Percentiles rank a stretch among this genome's conserved stretches.
Evolutionary conservation across 140 eudicot species (phyloP).

Genomic region (Erigeron philadelphicus): DNA sequence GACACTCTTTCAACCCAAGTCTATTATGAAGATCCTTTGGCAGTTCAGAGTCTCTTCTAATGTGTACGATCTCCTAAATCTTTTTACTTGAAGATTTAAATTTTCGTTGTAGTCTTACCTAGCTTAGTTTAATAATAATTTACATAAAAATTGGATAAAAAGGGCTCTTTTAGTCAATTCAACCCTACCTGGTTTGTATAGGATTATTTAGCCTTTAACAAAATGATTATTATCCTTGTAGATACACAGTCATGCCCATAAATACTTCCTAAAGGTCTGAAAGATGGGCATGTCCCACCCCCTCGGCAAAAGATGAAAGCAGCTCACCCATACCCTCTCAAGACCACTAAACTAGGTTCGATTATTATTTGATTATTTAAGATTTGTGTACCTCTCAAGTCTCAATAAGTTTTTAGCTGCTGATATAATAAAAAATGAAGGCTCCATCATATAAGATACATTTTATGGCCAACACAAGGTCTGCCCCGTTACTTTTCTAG

Average conservation of each 20-base stretch:
- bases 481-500: background rate
- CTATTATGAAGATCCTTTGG: too few species aligned
- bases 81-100: too few species aligned
- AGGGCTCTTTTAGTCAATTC: too few species aligned
- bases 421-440: slow-evolving; percentile 20
- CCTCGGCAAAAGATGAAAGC: slow-evolving; percentile 96
- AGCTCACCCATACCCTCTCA: slow-evolving; percentile 93
- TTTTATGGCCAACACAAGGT: slow-evolving; percentile 37
- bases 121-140: too few species aligned
- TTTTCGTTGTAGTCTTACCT: too few species aligned
- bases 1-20: too few species aligned
- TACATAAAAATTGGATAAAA: too few species aligned
- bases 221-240: slow-evolving; percentile 16
- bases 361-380: background rate
- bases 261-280: slow-evolving; percentile 79
- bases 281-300: slow-evolving; percentile 89
- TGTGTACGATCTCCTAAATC: too few species aligned
- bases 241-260: slow-evolving; percentile 98
- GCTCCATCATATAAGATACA: background rate
- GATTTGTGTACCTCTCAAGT: background rate
- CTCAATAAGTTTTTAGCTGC: background rate
- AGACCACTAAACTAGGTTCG: slow-evolving; percentile 74
- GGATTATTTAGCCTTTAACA: too few species aligned
- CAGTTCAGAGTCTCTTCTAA: too few species aligned
- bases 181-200: too few species aligned